These are phyloP conservation scores for Sextonia rubra DNA, from an alignment of 164 flowering plant genomes.

Conservation along the genomic window DNA sequence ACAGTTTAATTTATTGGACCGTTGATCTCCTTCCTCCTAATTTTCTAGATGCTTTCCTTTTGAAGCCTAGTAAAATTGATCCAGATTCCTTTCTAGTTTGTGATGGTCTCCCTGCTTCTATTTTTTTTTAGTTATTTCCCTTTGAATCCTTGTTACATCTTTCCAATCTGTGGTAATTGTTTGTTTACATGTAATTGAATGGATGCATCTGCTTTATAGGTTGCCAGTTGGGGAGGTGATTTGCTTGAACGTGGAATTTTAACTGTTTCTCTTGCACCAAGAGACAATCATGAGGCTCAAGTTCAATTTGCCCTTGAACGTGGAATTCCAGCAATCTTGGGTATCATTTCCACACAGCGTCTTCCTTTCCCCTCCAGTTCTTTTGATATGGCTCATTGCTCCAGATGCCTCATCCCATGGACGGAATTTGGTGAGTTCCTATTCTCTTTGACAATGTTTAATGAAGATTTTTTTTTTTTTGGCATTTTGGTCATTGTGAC, in stretches of 20 bases:
- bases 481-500: neutral
- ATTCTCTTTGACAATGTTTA: neutral
- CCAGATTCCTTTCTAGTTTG: too few relatives aligned
- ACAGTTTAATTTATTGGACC: too few relatives aligned
- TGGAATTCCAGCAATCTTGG: slow-evolving; percentile 96
- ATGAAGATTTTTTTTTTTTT: neutral
- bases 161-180: neutral
- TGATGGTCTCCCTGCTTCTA: too few relatives aligned
- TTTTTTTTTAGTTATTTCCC: neutral
- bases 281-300: slow-evolving; percentile 99
- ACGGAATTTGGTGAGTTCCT: slow-evolving; percentile 77
- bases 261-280: slow-evolving; percentile 94
- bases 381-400: slow-evolving; percentile 99
- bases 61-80: too few relatives aligned
- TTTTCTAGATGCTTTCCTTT: too few relatives aligned
- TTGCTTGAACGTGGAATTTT: slow-evolving; percentile 80
- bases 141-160: neutral
- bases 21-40: too few relatives aligned
- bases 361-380: slow-evolving; percentile 97
- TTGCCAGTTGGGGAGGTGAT: slow-evolving; percentile 99
- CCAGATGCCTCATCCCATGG: slow-evolving; percentile 99
- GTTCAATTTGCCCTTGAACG: slow-evolving; percentile 98
- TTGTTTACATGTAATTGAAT: neutral
- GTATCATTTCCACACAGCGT: slow-evolving; percentile 90
- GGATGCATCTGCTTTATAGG: slow-evolving; percentile 32